Base-by-base conservation (phyloP, 805 yeast species). In the Myxozyma neglecta region DNA sequence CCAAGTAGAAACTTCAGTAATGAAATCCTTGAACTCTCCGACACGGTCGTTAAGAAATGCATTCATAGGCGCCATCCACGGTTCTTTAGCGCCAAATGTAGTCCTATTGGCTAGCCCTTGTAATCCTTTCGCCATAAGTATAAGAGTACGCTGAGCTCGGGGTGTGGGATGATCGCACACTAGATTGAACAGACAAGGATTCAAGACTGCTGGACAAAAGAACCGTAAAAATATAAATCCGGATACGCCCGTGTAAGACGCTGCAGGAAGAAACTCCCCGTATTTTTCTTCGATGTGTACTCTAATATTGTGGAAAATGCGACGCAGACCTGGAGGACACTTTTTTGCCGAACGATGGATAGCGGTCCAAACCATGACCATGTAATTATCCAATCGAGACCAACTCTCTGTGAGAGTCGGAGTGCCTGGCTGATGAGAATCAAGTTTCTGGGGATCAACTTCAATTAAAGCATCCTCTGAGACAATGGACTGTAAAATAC, bases 141-240 rank as follows among this genome's bases (percentile, higher is more conserved):
- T 90, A 50, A 93, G 74, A 0, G 96, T 88, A 61, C 96, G 79
- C 66, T 90, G 92, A 1, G 85, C 79, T 10, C 79, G 79, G 1
- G 91, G 90, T 8, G 85, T 80, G 61, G 90, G 90, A 68, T 89
- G 93, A 42, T 82, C 79, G 55, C 83, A 80, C 0, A 90, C 83
- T 53, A 94, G 77, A 63, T 86, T 85, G 72, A 90, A 91, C 53
- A 92, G 74, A 69, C 90, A 90, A 0, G 99, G 99, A 70, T 90
- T 92, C 70, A 94, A 75, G 35, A 93, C 82, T 0, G 97, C 96
- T 0, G 99, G 98, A 69, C 97, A 91, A 66, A 91, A 82, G 73
- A 87, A 89, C 62, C 97, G 78, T 62, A 93, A 75, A 72, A 93
- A 94, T 11, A 93, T 76, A 69, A 94, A 89, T 0, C 97, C 91